Conservation (phyloP, 2,329 filamentous ascomycete genomes). For the Aspergillus luchuensis region DNA sequence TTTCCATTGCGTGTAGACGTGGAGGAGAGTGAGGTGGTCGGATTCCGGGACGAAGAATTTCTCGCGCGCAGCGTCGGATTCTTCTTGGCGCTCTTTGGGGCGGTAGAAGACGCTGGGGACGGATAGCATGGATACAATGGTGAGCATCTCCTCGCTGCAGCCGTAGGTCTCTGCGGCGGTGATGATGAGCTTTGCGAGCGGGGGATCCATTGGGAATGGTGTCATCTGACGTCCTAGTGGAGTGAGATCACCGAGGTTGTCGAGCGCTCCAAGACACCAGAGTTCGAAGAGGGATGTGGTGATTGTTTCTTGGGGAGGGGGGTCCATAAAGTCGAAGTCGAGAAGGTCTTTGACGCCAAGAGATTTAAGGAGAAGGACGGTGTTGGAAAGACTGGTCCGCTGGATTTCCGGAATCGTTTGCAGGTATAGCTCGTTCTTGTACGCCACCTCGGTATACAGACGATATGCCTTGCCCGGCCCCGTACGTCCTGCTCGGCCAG, state of each 20-base stretch:
- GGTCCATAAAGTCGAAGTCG: slow-evolving; percentile 99
- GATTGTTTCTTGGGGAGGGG: slow-evolving; percentile 95
- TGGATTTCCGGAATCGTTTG: slow-evolving; percentile 98
- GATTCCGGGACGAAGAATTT: slow-evolving; percentile 99
- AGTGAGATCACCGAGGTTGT: slow-evolving; percentile 92
- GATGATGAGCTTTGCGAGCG: slow-evolving; percentile 90
- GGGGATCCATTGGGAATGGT: slow-evolving; percentile 96
- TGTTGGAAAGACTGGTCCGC: slow-evolving; percentile 92
- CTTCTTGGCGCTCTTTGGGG: slow-evolving; percentile 93
- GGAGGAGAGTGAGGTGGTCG: slow-evolving; percentile 91
- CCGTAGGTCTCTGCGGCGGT: slow-evolving; percentile 85
- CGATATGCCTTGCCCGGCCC: slow-evolving; percentile 95
- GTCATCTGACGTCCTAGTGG: slow-evolving; percentile 89
- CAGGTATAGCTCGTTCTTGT: slow-evolving; percentile 93
- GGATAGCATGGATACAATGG: slow-evolving; percentile 96
- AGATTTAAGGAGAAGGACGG: slow-evolving; percentile 89
- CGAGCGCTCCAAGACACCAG: slow-evolving; percentile 90
- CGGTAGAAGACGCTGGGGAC: slow-evolving; percentile 97
- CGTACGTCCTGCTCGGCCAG: slow-evolving; percentile 89
- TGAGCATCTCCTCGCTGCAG: slow-evolving; percentile 97
- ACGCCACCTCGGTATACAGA: slow-evolving; percentile 90
- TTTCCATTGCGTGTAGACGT: slow-evolving; percentile 96
- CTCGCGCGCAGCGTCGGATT: slow-evolving; percentile 90
- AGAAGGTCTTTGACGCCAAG: slow-evolving; percentile 90
- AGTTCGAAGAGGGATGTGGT: slow-evolving; percentile 96